phyloP scores from a whole-genome alignment of 2,329 filamentous ascomycete species.

The Paradendryphiella salina region DNA sequence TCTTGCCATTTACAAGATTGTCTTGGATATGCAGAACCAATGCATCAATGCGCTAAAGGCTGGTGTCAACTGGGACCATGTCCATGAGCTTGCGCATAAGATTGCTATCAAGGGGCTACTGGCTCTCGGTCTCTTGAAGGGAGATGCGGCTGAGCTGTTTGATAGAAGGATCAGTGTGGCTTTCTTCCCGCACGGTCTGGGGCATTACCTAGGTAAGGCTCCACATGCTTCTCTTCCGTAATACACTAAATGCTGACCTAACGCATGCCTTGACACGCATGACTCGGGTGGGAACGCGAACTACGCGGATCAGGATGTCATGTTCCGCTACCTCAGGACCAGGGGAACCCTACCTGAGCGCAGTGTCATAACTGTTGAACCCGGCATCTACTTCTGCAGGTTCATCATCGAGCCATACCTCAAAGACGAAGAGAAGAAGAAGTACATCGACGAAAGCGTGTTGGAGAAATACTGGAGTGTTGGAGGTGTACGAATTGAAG shows the following conservation, averaged over 20 bases:
- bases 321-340: slow-evolving; percentile 87
- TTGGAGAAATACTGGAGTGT: slow-evolving; percentile 73
- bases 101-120: slow-evolving; percentile 81
- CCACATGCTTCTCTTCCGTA: too few relatives aligned
- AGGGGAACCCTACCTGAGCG: slow-evolving; percentile 74
- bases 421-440: slow-evolving; percentile 61
- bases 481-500: slow-evolving; percentile 88
- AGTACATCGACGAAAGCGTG: slow-evolving; percentile 67
- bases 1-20: slow-evolving; percentile 72
- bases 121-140: slow-evolving; percentile 71
- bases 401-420: slow-evolving; percentile 73
- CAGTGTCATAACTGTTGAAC: slow-evolving; percentile 91
- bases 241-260: too few relatives aligned
- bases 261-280: slow-evolving; percentile 52
- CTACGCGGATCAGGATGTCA: slow-evolving; percentile 69
- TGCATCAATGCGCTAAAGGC: slow-evolving; percentile 73
- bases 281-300: slow-evolving; percentile 55
- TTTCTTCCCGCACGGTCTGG: slow-evolving; percentile 57
- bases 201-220: slow-evolving; percentile 53
- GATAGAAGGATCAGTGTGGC: slow-evolving; percentile 52
- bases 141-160: slow-evolving; percentile 56
- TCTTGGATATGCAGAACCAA: slow-evolving; percentile 82
- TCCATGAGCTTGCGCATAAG: slow-evolving; percentile 78
- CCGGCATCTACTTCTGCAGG: slow-evolving; percentile 78
- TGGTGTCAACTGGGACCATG: slow-evolving; percentile 77